Evolutionary conservation across 1,284 basidiomycete species (phyloP), one percentile per base, ranked within the genome.

Genomic region (Ganoderma sinense): DNA sequence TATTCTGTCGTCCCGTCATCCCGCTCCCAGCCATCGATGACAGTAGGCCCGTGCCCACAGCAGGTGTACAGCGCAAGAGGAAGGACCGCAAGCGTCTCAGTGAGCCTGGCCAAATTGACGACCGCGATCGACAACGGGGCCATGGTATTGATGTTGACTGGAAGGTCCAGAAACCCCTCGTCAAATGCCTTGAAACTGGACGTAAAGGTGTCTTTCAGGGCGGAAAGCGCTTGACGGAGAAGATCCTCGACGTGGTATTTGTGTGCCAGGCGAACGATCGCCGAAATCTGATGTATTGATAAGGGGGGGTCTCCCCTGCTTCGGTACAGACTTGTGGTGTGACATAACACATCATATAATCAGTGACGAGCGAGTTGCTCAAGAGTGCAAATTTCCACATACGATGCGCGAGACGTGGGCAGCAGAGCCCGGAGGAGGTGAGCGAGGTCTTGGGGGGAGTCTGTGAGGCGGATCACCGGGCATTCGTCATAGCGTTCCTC

Each of bases 231-330:
- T 29, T 66, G 40, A 7, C 51, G 36, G 36, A 40, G 53, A 10
- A 69, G 20, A 26, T 41, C 33, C 26, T 65, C 58, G 10, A 67
- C 13, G 23, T 53, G 33, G 48, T 70, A 70, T 23, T 67, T 70
- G 43, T 67, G 61, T 3, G 65, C 56, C 29, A 70, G 56, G 33
- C 65, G 69, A 20, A 67, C 20, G 48, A 70, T 31, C 18, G 69
- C 69, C 26, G 53, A 61, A n/a, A 65, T 36, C 29, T 62, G 11
- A 18, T 41, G 20, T 18, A 62, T 33, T n/a, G 20, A 65, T 26
- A n/a, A 39, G 10, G 16, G 20, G 39, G 56, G 56, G 11, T 59
- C 56, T 3, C 33, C 56, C 8, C 23, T 39, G 16, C 56, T 31
- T n/a, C 36, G 20, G 33, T 39, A 59, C 3, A 59, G 36, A 33